Evolutionary conservation across 2,329 filamentous ascomycete species (phyloP), one percentile per base, ranked within the genome.

Genomic region (Acrocalymma vagum): DNA sequence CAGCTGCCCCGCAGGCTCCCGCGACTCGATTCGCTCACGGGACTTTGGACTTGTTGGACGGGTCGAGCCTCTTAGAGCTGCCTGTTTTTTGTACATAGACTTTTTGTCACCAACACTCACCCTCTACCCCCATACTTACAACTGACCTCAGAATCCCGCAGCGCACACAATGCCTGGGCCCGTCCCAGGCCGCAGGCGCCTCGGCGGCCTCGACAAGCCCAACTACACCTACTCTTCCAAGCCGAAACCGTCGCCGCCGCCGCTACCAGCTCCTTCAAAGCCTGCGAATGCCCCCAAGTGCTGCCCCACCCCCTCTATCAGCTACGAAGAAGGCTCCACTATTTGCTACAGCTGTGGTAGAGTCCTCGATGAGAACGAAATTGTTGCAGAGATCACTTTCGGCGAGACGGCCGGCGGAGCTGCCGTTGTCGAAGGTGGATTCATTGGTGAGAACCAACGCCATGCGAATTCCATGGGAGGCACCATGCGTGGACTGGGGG

Each of bases 321-420:
- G 51, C 41, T 41, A 53, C 15, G 53, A 57, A 17, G 60, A 62
- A 14, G 53, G 51, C 18, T 37, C 28, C 2, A 41, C 38, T 10
- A 45, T 54, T 38, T 97, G 94, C 72, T 83, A 85, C 47, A 87
- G 83, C 30, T 97, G 94, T 70, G 93, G 91, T 79, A 86, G 84
- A 45, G 84, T 96, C 53, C 83, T 93, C 40, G 86, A 88, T 56
- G 88, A 95, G 63, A 86, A 84, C 65, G 91, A 95, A 62, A 96
- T 97, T 49, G 92, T 96, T 43, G 83, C 90, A 32, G 94, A 99
- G 69, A 83, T 97, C 48, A 86, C 86, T 15, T 99, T 97, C 63
- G 91, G 91, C 52, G 93, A 99, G 74, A 87, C 84, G 18, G 84
- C 89, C 0, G 85, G 84, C 22, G 94, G 94, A 60, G 90, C 89